Conservation (phyloP, 352 stramenopile genomes). For the Phytophthora palmivora region DNA sequence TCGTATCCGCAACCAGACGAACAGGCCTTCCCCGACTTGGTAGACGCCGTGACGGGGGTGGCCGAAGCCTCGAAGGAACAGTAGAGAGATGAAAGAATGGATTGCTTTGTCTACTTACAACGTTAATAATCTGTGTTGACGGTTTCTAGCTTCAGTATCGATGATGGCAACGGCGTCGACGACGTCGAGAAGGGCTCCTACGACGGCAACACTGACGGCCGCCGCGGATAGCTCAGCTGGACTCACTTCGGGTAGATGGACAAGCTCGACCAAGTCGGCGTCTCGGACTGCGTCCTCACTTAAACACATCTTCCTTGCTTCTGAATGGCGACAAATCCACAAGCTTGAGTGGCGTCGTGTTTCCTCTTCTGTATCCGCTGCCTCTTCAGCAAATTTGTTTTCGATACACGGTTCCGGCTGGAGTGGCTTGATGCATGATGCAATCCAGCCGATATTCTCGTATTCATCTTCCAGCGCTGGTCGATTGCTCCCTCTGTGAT, state of each 20-base stretch:
- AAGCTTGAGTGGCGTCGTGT: not conserved
- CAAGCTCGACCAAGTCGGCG: constrained; percentile 27
- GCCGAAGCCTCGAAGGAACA: constrained; percentile 23
- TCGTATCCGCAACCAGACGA: too few relatives aligned
- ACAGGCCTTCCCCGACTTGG: constrained; percentile 65
- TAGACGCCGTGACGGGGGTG: constrained; percentile 62
- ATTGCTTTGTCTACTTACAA: not conserved
- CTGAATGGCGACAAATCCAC: not conserved
- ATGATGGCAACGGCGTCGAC: constrained; percentile 24
- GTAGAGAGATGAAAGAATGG: constrained; percentile 16
- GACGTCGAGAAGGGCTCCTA: constrained; percentile 30
- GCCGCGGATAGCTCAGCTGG: constrained; percentile 24
- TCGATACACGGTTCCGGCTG: not conserved
- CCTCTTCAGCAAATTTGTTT: not conserved
- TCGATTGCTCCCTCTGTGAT: not conserved
- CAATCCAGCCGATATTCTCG: not conserved
- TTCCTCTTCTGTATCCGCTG: not conserved
- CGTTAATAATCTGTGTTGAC: not conserved
- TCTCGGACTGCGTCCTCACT: constrained; percentile 18
- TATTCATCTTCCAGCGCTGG: constrained; percentile 1
- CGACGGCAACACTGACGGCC: constrained; percentile 16
- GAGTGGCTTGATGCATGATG: not conserved
- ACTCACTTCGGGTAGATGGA: constrained; percentile 24
- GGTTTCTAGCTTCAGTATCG: constrained; percentile 15
- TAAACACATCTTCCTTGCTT: not conserved